Evolutionary conservation across 2,329 filamentous ascomycete genomes (phyloP).

Genomic region (Ophiocordyceps camponoti-saundersi): DNA sequence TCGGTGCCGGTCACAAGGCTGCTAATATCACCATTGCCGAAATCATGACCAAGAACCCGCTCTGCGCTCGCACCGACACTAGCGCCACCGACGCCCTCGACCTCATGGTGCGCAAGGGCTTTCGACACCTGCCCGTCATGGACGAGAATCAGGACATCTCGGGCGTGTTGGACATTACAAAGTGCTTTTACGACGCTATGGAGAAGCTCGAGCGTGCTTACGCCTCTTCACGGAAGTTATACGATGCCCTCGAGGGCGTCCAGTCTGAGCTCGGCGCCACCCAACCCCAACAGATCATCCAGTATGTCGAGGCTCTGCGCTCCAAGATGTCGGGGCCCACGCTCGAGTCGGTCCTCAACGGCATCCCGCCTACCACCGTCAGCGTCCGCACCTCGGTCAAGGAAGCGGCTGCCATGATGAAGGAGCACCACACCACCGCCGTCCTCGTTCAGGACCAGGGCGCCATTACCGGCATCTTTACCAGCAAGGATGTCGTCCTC

Average conservation of each 20-base stretch:
- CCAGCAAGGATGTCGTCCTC: conserved; percentile 95
- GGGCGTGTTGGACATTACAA: conserved; percentile 94
- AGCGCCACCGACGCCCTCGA: conserved; percentile 95
- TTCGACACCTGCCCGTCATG: conserved; percentile 96
- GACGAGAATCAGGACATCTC: conserved; percentile 99
- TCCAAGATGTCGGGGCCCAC: conserved; percentile 97
- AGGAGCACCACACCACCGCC: conserved; percentile 95
- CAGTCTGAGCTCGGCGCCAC: conserved; percentile 92
- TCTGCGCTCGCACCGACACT: conserved; percentile 93
- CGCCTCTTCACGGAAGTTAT: conserved; percentile 91
- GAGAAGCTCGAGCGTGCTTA: conserved; percentile 97
- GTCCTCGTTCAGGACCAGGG: conserved; percentile 93
- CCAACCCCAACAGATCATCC: conserved; percentile 96
- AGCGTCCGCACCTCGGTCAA: conserved; percentile 92
- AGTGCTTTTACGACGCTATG: conserved; percentile 99
- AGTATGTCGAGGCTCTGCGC: conserved; percentile 91
- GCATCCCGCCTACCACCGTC: conserved; percentile 82
- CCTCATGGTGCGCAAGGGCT: conserved; percentile 95
- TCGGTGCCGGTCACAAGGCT: conserved; percentile 78
- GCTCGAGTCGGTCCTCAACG: conserved; percentile 83
- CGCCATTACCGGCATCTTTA: conserved; percentile 96
- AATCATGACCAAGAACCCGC: conserved; percentile 99
- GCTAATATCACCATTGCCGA: conserved; percentile 84
- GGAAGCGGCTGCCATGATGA: conserved; percentile 91
- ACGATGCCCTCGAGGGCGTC: conserved; percentile 92